Conservation (phyloP, 2,329 filamentous ascomycete species). For the Akanthomyces uredinophilus region DNA sequence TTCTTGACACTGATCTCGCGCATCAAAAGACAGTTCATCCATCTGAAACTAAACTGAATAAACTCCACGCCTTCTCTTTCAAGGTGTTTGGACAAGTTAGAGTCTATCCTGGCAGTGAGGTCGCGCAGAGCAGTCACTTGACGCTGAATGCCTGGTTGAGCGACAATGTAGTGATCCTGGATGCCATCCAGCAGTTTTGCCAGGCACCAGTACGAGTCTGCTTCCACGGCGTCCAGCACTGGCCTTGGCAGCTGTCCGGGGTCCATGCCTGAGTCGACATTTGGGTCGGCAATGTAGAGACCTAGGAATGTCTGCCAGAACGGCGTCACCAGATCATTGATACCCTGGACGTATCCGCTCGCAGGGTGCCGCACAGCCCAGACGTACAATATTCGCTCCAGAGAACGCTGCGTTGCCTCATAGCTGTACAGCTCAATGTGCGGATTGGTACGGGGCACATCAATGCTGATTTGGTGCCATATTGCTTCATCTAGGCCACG, state of each 20-base stretch:
- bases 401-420: conserved; percentile 87
- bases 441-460: conserved; percentile 92
- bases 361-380: conserved; percentile 98
- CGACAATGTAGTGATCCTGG: conserved; percentile 98
- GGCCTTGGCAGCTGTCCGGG: conserved; percentile 86
- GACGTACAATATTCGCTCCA: conserved; percentile 92
- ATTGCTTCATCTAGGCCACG: conserved; percentile 89
- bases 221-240: conserved; percentile 93
- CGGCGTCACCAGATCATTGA: conserved; percentile 95
- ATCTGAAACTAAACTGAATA: conserved; percentile 97
- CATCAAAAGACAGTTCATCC: conserved; percentile 99
- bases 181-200: conserved; percentile 98
- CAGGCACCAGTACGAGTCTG: conserved; percentile 96
- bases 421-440: conserved; percentile 94
- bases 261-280: conserved; percentile 94
- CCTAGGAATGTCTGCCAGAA: conserved; percentile 98
- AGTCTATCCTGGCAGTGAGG: conserved; percentile 85
- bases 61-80: conserved; percentile 92
- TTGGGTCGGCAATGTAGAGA: conserved; percentile 87
- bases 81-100: conserved; percentile 76
- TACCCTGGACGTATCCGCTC: conserved; percentile 96
- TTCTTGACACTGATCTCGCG: conserved; percentile 94
- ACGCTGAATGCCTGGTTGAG: conserved; percentile 91
- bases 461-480: conserved; percentile 99
- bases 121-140: conserved; percentile 87